Conservation (phyloP, 352 stramenopile species). For the Globisporangium lucens region DNA sequence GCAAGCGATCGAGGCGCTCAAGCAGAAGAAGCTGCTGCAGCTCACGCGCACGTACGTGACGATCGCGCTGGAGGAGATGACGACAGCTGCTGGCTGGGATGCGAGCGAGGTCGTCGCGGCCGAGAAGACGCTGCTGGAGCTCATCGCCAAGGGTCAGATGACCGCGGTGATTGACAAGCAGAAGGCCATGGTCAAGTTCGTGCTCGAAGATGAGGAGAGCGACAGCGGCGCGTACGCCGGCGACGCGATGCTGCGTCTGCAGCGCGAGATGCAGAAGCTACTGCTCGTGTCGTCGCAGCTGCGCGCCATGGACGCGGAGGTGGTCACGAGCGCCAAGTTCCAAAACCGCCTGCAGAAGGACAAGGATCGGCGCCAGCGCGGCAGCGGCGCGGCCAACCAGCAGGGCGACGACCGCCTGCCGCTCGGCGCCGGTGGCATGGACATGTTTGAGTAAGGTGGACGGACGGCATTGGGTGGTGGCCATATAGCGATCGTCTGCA, state of each 20-base stretch:
- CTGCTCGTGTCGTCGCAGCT: constrained; percentile 63
- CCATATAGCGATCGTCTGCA: too few relatives aligned
- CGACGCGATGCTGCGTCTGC: constrained; percentile 48
- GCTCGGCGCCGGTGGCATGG: constrained; percentile 41
- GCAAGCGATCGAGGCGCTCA: constrained; percentile 63
- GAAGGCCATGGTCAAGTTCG: constrained; percentile 74
- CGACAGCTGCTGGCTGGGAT: constrained; percentile 41
- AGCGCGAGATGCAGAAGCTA: constrained; percentile 77
- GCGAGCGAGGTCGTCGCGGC: constrained; percentile 26
- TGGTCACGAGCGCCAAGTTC: constrained; percentile 81
- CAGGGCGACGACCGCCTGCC: constrained; percentile 40
- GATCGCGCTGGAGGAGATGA: constrained; percentile 62
- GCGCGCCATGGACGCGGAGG: constrained; percentile 74
- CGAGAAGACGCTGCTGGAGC: constrained; percentile 62
- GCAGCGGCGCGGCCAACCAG: constrained; percentile 40
- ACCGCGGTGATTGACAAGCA: constrained; percentile 72
- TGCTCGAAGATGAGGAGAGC: constrained; percentile 50
- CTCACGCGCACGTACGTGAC: constrained; percentile 79
- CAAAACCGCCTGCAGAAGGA: constrained; percentile 72
- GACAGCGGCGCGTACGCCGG: constrained; percentile 29
- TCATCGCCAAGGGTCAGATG: constrained; percentile 56
- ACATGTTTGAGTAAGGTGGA: constrained; percentile 44
- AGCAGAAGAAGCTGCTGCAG: constrained; percentile 68
- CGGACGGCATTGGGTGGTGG: not conserved
- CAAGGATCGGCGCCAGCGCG: constrained; percentile 60